Evolutionary conservation across 345 rosid genomes (phyloP).

Genomic region (Euclidium syriacum): DNA sequence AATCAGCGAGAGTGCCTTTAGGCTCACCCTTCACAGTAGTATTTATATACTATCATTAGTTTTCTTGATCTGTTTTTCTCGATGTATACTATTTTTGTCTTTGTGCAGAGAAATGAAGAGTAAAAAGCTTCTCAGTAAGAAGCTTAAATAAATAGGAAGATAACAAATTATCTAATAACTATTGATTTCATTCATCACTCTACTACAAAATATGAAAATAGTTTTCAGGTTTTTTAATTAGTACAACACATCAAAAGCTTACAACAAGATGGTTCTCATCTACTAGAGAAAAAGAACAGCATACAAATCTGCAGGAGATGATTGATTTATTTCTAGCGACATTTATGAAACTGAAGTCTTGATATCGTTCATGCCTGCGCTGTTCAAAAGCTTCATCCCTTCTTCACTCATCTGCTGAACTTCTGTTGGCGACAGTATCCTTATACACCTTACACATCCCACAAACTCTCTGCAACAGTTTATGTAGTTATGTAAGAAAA

Average conservation of each 20-base stretch:
- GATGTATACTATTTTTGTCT: background rate
- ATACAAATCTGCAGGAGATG: background rate
- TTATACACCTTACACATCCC: constrained; percentile 95
- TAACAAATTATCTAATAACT: background rate
- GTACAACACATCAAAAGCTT: constrained; percentile 20
- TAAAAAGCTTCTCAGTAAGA: background rate
- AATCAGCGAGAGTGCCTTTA: background rate
- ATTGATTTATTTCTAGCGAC: background rate
- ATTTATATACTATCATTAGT: background rate
- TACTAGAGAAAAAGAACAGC: constrained; percentile 7
- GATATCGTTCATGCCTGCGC: constrained; percentile 48
- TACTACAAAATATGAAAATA: constrained; percentile 8
- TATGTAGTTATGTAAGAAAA: background rate
- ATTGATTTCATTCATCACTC: background rate
- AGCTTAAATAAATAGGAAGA: background rate
- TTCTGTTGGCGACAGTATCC: constrained; percentile 89
- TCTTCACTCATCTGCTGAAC: constrained; percentile 99
- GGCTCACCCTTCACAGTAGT: constrained; percentile 1
- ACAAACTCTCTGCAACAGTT: constrained; percentile 68
- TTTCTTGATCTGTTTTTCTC: background rate
- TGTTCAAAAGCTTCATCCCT: constrained; percentile 92
- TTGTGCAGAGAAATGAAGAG: background rate
- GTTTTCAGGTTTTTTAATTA: constrained; percentile 20
- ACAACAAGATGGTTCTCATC: constrained; percentile 23
- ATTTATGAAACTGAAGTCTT: constrained; percentile 32